Base-by-base conservation (phyloP, 768 basidiomycete genomes). In the Auricularia auricula-judae region DNA sequence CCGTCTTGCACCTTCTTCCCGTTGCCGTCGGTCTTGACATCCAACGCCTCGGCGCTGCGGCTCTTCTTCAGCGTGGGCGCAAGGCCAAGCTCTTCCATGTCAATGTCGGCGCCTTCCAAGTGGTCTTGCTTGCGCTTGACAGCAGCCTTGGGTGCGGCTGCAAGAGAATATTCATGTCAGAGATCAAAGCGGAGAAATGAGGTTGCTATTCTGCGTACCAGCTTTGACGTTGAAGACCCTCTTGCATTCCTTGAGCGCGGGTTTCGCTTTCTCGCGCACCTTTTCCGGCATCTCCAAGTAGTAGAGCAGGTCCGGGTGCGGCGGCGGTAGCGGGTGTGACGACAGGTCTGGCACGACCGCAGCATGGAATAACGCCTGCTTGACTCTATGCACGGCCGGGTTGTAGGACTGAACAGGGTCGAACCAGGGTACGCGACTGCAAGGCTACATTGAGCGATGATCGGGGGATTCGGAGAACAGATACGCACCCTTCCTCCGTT, bases 291-390 rank as follows among this genome's bases (percentile, higher is more conserved):
- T 85, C 11, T 91, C 78, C 69, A 97, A 86, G 74, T 90, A 98
- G 71, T 89, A 93, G 35, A 83, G 76, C 1, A 97, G 79, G 64
- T 91, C 91, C 1, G 87, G 87, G 74, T 97, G 93, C 1, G 92
- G 90, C 2, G 91, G 90, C 1, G 89, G 87, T 8, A 96, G 80
- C 0, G 93, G 92, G 64, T 91, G 79, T 5, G 79, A 79, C 23
- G 79, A 74, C n/a, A 95, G 73, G 71, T 97, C 90, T 2, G 82
- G 76, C 21, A 88, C 86, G 10, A 92, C 81, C 1, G 93, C 93
- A 62, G 83, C 82, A 71, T 97, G 95, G 74, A 96, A 91, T 69
- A 93, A 85, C 12, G 94, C 94, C 77, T 97, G 93, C 73, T 95
- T 96, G 64, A 87, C 82, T 62, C 95, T 86, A 70, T 99, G 95